Conservation (phyloP, 805 yeast genomes). For the Candida boleticola region DNA sequence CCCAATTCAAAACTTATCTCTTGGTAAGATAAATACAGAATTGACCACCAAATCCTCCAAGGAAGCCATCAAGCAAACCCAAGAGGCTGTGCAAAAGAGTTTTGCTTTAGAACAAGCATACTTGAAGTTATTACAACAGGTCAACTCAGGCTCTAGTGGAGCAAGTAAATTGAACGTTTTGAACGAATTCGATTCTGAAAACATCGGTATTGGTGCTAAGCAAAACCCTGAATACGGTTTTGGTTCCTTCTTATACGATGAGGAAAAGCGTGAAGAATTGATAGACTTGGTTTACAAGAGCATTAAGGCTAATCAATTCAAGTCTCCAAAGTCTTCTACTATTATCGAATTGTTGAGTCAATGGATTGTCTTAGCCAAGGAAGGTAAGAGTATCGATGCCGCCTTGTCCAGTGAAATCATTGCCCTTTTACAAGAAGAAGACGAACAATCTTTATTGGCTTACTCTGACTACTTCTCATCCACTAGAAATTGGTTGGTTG, state of each 20-base stretch:
- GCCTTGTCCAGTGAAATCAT: conserved; percentile 30
- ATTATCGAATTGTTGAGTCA: conserved; percentile 58
- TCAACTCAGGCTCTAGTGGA: conserved; percentile 53
- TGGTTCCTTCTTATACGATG: conserved; percentile 65
- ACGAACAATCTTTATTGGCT: conserved; percentile 45
- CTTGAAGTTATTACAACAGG: conserved; percentile 68
- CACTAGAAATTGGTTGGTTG: conserved; percentile 76
- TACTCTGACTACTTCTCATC: conserved; percentile 45
- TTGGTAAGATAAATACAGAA: conserved; percentile 47
- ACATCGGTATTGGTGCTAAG: conserved; percentile 43
- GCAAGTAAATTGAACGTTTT: conserved; percentile 49
- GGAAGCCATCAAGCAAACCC: conserved; percentile 17
- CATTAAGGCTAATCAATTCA: conserved; percentile 43
- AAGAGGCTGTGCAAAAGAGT: conserved; percentile 47
- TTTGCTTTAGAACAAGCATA: conserved; percentile 70
- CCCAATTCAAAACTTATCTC: conserved; percentile 62
- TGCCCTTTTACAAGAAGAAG: conserved; percentile 37
- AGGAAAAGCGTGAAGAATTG: conserved; percentile 50
- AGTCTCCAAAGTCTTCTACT: conserved; percentile 42
- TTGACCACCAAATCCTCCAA: conserved; percentile 27
- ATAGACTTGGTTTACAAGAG: conserved; percentile 44
- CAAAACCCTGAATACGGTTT: conserved; percentile 84
- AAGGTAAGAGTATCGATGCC: conserved; percentile 26
- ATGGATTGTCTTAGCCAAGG: conserved; percentile 62
- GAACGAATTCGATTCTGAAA: conserved; percentile 52